Percentiles rank a stretch among this genome's conserved stretches.
Conservation (phyloP, 306 rosid genomes). For the Corylus heterophylla region DNA sequence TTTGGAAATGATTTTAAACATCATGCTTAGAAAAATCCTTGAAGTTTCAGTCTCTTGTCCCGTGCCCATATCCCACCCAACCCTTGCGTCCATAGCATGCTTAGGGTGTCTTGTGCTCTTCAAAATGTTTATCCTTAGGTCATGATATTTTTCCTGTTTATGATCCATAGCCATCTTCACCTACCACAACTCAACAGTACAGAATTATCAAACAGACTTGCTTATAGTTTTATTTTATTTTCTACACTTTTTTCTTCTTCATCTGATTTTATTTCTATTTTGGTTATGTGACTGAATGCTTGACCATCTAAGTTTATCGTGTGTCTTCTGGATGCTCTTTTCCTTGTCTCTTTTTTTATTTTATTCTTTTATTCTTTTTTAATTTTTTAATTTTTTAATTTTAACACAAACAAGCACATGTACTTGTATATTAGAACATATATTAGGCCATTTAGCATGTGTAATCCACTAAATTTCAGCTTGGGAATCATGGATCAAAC, state of each 20-base stretch:
- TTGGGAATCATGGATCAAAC: conserved; percentile 76
- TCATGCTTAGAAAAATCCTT: not conserved
- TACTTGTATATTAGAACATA: conserved; percentile 7
- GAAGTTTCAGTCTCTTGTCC: not conserved
- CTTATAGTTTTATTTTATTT: not conserved
- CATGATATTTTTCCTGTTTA: not conserved
- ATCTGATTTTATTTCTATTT: not conserved
- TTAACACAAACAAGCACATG: not conserved
- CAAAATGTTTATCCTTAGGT: not conserved
- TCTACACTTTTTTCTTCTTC: not conserved
- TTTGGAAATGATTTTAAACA: not conserved
- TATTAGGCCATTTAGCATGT: conserved; percentile 11
- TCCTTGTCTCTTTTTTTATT: not conserved
- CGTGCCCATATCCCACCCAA: not conserved
- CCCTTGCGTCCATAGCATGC: not conserved
- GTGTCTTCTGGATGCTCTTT: conserved; percentile 10
- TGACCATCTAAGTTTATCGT: conserved; percentile 10
- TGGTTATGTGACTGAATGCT: not conserved
- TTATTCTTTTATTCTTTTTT: not conserved
- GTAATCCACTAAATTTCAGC: conserved; percentile 47
- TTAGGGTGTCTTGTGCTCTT: not conserved
- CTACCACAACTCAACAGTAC: not conserved
- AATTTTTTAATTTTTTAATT: no score
- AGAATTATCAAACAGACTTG: not conserved
- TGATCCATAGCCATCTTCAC: not conserved